phyloP scores from a whole-genome alignment of 163 green algal species.

The Picocystis sp. region DNA sequence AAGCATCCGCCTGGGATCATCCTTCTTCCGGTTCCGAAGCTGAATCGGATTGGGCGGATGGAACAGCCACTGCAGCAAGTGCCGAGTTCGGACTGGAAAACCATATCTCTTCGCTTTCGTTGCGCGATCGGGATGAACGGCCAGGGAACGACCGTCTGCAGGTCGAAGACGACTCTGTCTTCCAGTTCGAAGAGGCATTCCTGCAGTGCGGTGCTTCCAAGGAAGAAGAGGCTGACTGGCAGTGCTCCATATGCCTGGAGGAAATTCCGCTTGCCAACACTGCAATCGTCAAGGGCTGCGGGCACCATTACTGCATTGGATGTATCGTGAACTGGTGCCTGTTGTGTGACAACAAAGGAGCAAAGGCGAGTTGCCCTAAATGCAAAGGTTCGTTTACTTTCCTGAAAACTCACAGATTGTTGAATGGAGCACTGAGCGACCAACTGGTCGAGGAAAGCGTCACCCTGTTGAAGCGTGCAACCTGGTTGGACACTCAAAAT shows the following conservation, averaged over 20 bases:
- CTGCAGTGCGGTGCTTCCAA: too few species aligned
- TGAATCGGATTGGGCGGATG: too few species aligned
- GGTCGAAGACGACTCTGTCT: too few species aligned
- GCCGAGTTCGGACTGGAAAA: too few species aligned
- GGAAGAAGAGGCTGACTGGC: constrained; percentile 21
- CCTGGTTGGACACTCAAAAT: constrained; percentile 43
- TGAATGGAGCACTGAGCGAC: constrained; percentile 57
- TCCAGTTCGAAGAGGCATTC: too few species aligned
- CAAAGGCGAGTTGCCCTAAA: constrained; percentile 43
- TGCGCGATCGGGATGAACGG: too few species aligned
- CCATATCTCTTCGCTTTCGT: too few species aligned
- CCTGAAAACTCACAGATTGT: constrained; percentile 43
- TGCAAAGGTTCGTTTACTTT: constrained; percentile 57
- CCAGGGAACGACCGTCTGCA: too few species aligned
- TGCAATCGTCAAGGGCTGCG: constrained; percentile 41
- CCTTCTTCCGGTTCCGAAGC: too few species aligned
- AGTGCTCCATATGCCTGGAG: constrained; percentile 43
- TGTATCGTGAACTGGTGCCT: constrained; percentile 45
- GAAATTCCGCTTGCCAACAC: constrained; percentile 23
- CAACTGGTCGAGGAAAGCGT: constrained; percentile 37
- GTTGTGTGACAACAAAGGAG: constrained; percentile 32
- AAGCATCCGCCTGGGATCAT: too few species aligned
- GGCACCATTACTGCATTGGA: constrained; percentile 39
- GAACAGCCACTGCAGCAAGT: too few species aligned
- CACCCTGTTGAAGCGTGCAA: constrained; percentile 45